Conservation (phyloP, 2,329 filamentous ascomycete genomes). For the Ophiocordyceps polyrhachis-furcata region DNA sequence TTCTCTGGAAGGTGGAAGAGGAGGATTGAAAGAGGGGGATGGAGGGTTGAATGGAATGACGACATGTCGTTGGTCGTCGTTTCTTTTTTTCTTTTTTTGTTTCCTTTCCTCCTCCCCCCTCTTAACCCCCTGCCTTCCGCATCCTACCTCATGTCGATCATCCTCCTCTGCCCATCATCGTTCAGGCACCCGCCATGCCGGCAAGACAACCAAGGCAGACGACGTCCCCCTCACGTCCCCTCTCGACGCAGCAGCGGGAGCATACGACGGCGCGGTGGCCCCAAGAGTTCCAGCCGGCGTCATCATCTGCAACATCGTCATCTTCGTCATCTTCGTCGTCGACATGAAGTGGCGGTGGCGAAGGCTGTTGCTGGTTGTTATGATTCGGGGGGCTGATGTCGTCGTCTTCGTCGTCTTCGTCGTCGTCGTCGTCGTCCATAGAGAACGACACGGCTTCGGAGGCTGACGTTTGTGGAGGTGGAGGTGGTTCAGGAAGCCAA, state of each 20-base stretch:
- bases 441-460: slow-evolving; percentile 15
- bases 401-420: slow-evolving; percentile 14
- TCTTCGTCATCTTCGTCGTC: background rate
- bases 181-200: slow-evolving; percentile 19
- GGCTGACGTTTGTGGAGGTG: background rate
- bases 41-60: background rate
- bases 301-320: background rate
- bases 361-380: background rate
- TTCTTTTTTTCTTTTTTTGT: no score
- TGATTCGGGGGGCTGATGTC: background rate
- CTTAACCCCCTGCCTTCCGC: background rate
- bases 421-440: slow-evolving; percentile 29
- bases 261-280: slow-evolving; percentile 39
- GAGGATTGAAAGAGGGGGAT: background rate
- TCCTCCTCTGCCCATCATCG: background rate
- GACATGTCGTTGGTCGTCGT: background rate
- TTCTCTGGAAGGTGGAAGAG: background rate
- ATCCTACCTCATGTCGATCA: background rate
- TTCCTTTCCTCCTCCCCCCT: no score
- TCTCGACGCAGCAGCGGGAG: slow-evolving; percentile 50
- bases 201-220: slow-evolving; percentile 45
- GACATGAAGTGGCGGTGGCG: background rate
- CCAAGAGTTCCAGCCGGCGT: slow-evolving; percentile 14
- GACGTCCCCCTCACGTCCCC: slow-evolving; percentile 43
- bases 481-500: slow-evolving; percentile 15